These are phyloP conservation scores for Agroathelia rolfsii DNA, from an alignment of 1,284 basidiomycete genomes.

Conservation along the genomic window DNA sequence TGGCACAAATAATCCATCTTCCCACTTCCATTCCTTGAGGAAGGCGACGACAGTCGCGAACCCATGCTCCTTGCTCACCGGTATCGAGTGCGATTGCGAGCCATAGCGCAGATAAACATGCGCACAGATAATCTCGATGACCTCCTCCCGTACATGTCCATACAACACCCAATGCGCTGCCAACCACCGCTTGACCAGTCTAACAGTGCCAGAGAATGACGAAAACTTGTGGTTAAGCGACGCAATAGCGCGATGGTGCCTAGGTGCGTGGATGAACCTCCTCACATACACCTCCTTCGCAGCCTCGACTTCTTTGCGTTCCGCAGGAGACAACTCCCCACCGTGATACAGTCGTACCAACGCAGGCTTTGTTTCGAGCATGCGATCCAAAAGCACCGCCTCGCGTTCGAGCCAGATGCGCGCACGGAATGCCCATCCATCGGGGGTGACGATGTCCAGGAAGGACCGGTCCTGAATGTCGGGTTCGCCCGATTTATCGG, in stretches of 20 bases:
- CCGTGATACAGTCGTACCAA: no score
- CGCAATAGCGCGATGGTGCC: conserved; percentile 80
- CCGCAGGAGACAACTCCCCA: no score
- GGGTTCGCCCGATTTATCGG: conserved; percentile 35
- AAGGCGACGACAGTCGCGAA: conserved; percentile 73
- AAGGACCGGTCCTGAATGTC: conserved; percentile 64
- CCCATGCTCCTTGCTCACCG: conserved; percentile 68
- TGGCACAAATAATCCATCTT: conserved; percentile 52
- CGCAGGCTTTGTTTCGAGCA: no score
- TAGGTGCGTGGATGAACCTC: conserved; percentile 70
- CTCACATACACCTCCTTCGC: conserved; percentile 59
- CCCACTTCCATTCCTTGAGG: conserved; percentile 81
- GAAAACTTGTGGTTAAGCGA: conserved; percentile 73
- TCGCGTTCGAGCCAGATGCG: conserved; percentile 88
- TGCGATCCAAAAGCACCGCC: conserved; percentile 66
- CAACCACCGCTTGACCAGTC: conserved; percentile 91
- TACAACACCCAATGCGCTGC: conserved; percentile 83
- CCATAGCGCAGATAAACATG: conserved; percentile 48
- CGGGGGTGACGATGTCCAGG: conserved; percentile 71
- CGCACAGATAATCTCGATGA: conserved; percentile 81
- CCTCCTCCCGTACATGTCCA: conserved; percentile 64
- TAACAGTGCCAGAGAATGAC: conserved; percentile 76
- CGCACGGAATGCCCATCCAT: conserved; percentile 83
- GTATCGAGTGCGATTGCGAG: no score
- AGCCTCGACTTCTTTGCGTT: conserved; percentile 46